These are phyloP conservation scores for Solanum pennellii DNA, from an alignment of 257 asterid species.

Conservation along the genomic window DNA sequence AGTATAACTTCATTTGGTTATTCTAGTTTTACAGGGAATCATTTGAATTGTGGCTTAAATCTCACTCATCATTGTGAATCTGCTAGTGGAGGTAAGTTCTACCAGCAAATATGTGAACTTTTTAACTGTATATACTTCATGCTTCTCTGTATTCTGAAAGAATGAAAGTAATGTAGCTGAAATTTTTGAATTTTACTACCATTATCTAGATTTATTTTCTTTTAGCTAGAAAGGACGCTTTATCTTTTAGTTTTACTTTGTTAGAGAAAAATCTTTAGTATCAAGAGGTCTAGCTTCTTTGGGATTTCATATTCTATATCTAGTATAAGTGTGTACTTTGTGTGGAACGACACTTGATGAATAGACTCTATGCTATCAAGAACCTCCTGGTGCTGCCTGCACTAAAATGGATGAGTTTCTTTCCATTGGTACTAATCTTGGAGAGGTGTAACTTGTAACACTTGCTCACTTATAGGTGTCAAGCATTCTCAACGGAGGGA, in stretches of 20 bases:
- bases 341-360: neutral
- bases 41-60: constrained; percentile 55
- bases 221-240: neutral
- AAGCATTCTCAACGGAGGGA: neutral
- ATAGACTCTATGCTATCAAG: neutral
- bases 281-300: neutral
- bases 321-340: neutral
- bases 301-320: neutral
- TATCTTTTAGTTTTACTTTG: neutral
- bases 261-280: neutral
- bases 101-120: neutral
- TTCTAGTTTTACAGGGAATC: constrained; percentile 88
- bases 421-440: neutral
- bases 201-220: neutral
- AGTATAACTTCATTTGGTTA: neutral
- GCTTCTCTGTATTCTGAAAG: neutral
- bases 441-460: neutral
- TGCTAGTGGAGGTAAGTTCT: constrained; percentile 44
- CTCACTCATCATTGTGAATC: constrained; percentile 39
- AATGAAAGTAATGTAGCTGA: neutral
- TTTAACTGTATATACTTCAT: neutral
- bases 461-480: neutral
- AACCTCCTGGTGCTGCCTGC: neutral
- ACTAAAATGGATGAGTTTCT: neutral
- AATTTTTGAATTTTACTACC: neutral